Percentiles rank a stretch among this genome's conserved stretches.
phyloP scores from a whole-genome alignment of 371 early-diverging fungal species.

The Funneliformis caledonium region DNA sequence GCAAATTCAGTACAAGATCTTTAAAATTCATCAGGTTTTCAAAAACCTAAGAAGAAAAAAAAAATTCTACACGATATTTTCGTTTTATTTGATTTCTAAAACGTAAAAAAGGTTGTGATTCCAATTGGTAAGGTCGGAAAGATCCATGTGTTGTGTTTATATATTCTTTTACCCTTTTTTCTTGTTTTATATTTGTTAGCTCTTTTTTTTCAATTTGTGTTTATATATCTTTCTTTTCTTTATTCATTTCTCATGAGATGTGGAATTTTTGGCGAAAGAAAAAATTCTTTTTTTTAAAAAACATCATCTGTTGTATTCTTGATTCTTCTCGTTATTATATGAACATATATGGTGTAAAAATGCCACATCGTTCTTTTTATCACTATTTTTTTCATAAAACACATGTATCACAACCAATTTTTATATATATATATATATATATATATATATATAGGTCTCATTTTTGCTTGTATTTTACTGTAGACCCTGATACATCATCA shows the following conservation, averaged over 20 bases:
- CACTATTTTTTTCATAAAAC: not conserved
- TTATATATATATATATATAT: not conserved
- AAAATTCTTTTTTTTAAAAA: too few relatives aligned
- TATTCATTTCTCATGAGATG: not conserved
- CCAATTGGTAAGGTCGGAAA: not conserved
- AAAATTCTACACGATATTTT: not conserved
- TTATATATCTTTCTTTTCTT: constrained; percentile 27
- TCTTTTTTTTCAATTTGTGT: constrained; percentile 25
- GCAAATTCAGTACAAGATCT: constrained; percentile 40
- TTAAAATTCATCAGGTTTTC: not conserved
- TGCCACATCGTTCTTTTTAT: not conserved
- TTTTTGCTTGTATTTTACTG: constrained; percentile 1
- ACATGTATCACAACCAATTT: not conserved
- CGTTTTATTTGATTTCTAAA: not conserved
- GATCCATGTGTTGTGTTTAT: not conserved
- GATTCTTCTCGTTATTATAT: not conserved
- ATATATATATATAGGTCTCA: not conserved
- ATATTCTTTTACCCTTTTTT: constrained; percentile 6
- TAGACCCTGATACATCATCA: not conserved
- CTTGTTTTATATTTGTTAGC: constrained; percentile 27
- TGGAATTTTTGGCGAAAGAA: not conserved
- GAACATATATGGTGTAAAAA: not conserved
- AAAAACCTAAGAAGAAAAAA: not conserved
- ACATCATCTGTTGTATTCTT: too few relatives aligned
- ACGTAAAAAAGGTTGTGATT: not conserved